Evolutionary conservation across 2,329 filamentous ascomycete species (phyloP), one percentile per base, ranked within the genome.

Genomic region (Cercospora zeae-maydis): DNA sequence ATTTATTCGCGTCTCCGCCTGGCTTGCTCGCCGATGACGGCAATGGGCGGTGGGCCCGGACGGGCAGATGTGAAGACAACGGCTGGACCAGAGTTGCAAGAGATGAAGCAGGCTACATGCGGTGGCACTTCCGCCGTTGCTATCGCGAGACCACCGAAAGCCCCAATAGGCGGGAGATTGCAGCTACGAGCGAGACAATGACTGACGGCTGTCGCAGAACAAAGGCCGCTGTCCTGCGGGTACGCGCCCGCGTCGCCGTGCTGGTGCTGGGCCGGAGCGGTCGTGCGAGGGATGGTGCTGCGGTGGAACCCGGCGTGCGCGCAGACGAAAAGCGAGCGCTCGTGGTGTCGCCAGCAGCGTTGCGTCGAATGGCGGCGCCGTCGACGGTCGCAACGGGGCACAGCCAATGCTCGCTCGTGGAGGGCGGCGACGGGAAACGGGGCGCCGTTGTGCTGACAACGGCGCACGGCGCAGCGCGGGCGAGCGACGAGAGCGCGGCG

Each of bases 121-220:
- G 63, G 68, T 63, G 63, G 58, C 62, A 59, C 39, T 52, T 55
- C 58, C 53, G 63, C 58, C 42, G 58, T 57, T 60, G 54, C 53
- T 59, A 58, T 62, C 63, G 63, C 67, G 36, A 64, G 58, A 63
- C 61, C 61, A 63, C 49, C 54, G 63, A 61, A 39, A 59, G 52
- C 61, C 52, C 55, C 58, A 64, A 64, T 47, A 47, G 63, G 59
- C 63, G 63, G 61, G 62, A 69, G 56, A 67, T 67, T 69, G 67
- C 64, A 67, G 63, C 55, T 34, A 36, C 42, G 42, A 36, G 55
- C 33, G 47, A 58, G 61, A 71, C 68, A 71, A 71, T 70, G 68
- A 66, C 58, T 62, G 62, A 60, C 52, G 54, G 61, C 24, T 33
- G 63, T 59, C 65, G 62, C 63, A 57, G 56, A 52, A 67, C 66